Evolutionary conservation across 305 asterid genomes (phyloP), one percentile per base, ranked within the genome.

Genomic region (Caryopteris hybrid): DNA sequence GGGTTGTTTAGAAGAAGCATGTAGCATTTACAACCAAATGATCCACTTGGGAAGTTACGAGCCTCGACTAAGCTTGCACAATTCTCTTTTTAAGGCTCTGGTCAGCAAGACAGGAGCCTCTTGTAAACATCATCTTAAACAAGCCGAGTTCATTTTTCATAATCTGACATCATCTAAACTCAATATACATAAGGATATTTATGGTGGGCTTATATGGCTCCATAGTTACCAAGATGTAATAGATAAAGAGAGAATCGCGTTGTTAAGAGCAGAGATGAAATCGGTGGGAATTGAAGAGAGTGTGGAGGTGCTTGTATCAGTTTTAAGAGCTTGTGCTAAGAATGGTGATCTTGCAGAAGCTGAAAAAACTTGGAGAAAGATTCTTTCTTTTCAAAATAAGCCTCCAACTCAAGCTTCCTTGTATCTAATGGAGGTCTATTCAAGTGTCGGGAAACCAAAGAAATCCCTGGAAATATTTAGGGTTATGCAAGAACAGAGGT

Each of bases 1-100:
- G 17, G 78, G 74, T 55, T 85, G 79, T 76, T 38, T 93, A 36
- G 97, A 90, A 17, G 95, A 93, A 76, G 96, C 96, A 13, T 88
- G 92, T 72, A 73, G 59, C 78, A 76, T 84, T 64, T 93, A 88
- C 77, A 93, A 85, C 59, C 88, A 89, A 45, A 93, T 90, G 99
- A 81, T 93, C 70, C 96, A 93, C 74, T 76, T 93, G 79, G 97
- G 97, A 56, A 82, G 86, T 60, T 88, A 93, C 74, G 84, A 65
- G 71, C 99, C 99, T 76, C 93, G 83, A 46, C 86, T 88, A 56
- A 88, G 91, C 84, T 70, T 93, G 74, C 96, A 93, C 78, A 93
- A 93, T 71, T 84, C 97, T 38, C 85, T 90, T 50, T 90, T 93
- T 55, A 81, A 85, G 80, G 91, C 95, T 69, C 91, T 93, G 36